Base-by-base conservation (phyloP, 805 yeast genomes). In the Starmerella sirachaensis region DNA sequence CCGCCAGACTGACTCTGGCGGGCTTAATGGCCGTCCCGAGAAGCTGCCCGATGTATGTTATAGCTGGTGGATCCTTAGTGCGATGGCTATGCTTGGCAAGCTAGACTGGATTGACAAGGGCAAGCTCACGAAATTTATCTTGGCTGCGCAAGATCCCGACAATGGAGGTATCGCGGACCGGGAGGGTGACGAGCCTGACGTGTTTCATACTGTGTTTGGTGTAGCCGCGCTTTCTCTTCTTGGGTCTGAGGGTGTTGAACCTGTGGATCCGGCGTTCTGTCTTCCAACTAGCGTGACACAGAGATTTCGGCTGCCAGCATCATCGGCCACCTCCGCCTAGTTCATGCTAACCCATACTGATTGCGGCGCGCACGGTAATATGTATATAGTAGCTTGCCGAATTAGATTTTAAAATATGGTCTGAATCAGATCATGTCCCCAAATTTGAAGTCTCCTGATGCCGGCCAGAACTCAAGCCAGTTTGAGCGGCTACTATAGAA, bases 21-120 rank as follows among this genome's bases (percentile, higher is more conserved):
- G 99, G 0, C 65, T 91, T 38, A 91, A 91, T 54, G 99, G 99
- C 1, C 69, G 99, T 35, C 95, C 97, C 0, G 94, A 91, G 42
- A 91, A 91, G 56, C 61, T 84, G 14, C 94, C 97, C 0, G 99
- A 91, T 58, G 94, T 83, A n/a, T 91, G 99, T 56, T 91, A 91
- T 56, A 76, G 91, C 50, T 91, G 96, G 94, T 91, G 99, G 99
- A 93, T 85, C 8, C 57, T 85, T 17, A 78, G 93, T 2, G 69
- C 84, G 2, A 59, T 86, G 40, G 69, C 79, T 0, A 75, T 83
- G 25, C 63, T 88, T 16, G 71, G 63, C 0, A 74, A 70, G 44
- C 56, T 75, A 14, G 70, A 80, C 46, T 85, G 94, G 85, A 78
- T 91, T n/a, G 78, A 83, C 52, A 65, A 64, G 20, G 66, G 60